phyloP scores from a whole-genome alignment of 202 grass and related monocot genomes.

The Brachypodium distachyon region DNA sequence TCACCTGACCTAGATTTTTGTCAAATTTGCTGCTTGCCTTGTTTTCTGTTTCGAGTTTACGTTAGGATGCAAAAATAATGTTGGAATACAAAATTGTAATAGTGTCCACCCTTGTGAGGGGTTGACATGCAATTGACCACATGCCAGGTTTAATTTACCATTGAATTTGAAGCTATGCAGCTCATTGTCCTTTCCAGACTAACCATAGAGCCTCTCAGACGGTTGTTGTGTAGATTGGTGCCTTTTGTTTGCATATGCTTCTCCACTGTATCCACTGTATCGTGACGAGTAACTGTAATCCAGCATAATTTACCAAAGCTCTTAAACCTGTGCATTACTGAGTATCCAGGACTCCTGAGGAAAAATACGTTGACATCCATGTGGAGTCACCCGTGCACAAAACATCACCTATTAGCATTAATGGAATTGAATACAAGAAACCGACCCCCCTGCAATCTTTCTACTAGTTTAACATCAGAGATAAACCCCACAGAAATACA shows the following conservation, averaged over 20 bases:
- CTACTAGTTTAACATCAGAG: not conserved
- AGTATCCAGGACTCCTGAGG: not conserved
- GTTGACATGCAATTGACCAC: not conserved
- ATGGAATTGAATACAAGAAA: not conserved
- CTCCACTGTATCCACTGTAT: not conserved
- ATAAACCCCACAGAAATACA: not conserved
- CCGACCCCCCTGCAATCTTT: not conserved
- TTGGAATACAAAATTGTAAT: not conserved
- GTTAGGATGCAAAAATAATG: not conserved
- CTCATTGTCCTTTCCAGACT: not conserved
- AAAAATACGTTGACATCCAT: not conserved
- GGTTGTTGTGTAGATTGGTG: not conserved
- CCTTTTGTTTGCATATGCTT: not conserved
- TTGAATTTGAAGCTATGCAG: not conserved
- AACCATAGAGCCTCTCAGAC: slow-evolving; percentile 1
- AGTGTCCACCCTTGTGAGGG: not conserved
- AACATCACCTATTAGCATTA: not conserved
- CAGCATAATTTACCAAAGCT: not conserved
- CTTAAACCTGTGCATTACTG: not conserved
- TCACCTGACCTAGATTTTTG: not conserved
- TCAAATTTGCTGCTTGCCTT: not conserved
- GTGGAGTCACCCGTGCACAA: not conserved
- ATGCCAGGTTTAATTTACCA: not conserved
- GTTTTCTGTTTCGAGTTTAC: not conserved
- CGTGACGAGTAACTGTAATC: not conserved